Evolutionary conservation across 805 yeast species (phyloP), one percentile per base, ranked within the genome.

Genomic region (Ogataea parapolymorpha): DNA sequence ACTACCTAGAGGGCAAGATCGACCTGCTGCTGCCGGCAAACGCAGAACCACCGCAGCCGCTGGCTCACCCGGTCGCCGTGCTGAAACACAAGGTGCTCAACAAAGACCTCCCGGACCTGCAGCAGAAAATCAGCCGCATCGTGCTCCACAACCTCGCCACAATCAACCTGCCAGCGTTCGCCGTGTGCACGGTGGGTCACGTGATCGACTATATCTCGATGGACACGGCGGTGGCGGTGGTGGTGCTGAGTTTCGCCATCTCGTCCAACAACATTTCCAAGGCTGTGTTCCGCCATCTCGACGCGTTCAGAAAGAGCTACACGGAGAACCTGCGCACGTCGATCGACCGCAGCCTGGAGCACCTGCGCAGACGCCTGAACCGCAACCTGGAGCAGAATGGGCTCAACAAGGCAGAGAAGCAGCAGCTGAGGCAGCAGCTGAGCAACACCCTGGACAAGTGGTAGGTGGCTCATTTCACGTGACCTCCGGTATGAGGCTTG

Each of bases 1-100:
- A 55, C 30, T 58, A 62, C 31, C 46, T 63, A 9, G 59, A 57
- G 35, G 67, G 67, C 16, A 55, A 48, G 39, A 56, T 62, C 14
- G 65, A 59, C 44, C 49, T 51, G 12, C 37, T 57, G 17, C 47
- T 56, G 24, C 55, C 55, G 6, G 38, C 53, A 28, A n/a, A 37
- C 3, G 11, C 30, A 5, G 36, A 16, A 17, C 29, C 32, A 2
- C 15, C 39, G 2, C 25, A 39, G 3, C 25, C 44, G 6, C 13
- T 37, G 26, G 32, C 45, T 3, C 35, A 39, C 28, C 62, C 56
- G 16, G 39, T 51, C 16, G 33, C 50, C 13, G 38, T 46, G 17
- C 44, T 58, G n/a, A 50, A 48, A 32, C 33, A 42, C 14, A 32
- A 36, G 20, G 46, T 51, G 16, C 44, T 42, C 22, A 49, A 49